Base-by-base conservation (phyloP, 1,284 basidiomycete genomes). In the Cutaneotrichosporon cyanovorans region DNA sequence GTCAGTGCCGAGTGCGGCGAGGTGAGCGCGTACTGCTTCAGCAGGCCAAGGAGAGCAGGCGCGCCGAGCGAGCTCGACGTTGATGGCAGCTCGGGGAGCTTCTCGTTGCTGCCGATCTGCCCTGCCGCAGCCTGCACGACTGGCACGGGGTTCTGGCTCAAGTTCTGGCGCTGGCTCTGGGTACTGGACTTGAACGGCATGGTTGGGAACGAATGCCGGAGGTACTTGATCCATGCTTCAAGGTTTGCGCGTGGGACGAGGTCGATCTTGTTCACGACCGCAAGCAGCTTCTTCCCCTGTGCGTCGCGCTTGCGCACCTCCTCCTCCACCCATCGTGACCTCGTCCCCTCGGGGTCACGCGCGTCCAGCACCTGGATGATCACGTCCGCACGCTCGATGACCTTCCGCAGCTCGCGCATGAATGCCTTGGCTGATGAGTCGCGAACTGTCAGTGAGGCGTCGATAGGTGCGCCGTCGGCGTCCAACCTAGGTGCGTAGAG, bases 181-280 rank as follows among this genome's bases (percentile, higher is more conserved):
- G 86, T 82, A 0, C 85, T 86, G 0, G 89, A 90, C 55, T 88
- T 85, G 77, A 97, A 97, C 0, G 95, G 89, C 43, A 98, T 78
- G 0, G 90, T 92, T 0, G 93, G 91, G 5, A 90, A 91, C 15
- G 85, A 83, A 66, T 95, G 87, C 12, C 91, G 83, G 5, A 98
- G 79, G 66, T 93, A 81, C 51, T 82, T 82, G 19, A 97, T 76
- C 93, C 93, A 98, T 33, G 79, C 78, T 64, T 92, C 84, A 4
- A 92, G 87, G 60, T 95, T 95, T 15, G 82, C 79, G 42, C 82
- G 78, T 2, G 93, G 90, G 2, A 98, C 84, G 5, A 98, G 78
- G 68, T 96, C 90, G 52, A 93, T 85, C 75, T 95, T 95, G 70
- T 95, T 95, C 20, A 95, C 68, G 4, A 93, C 87, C 44, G 89